phyloP scores from a whole-genome alignment of 2,329 filamentous ascomycete species.

The Tolypocladium inflatum region DNA sequence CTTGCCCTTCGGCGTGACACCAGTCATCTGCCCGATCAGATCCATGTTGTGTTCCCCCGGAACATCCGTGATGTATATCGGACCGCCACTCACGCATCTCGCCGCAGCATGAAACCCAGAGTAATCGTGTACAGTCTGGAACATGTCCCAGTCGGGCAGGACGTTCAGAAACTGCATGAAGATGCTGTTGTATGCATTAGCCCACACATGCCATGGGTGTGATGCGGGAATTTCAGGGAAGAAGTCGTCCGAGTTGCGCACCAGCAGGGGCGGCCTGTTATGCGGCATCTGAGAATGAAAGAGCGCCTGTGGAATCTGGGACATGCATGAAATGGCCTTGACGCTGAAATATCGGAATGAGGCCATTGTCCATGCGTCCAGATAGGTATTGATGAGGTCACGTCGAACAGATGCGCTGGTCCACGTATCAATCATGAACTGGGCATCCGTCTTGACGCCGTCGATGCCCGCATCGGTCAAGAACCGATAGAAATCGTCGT shows the following conservation, averaged over 20 bases:
- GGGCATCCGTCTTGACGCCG: slow-evolving; percentile 85
- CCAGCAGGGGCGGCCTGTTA: slow-evolving; percentile 63
- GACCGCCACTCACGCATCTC: slow-evolving; percentile 80
- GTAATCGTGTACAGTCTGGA: slow-evolving; percentile 56
- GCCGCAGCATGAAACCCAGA: slow-evolving; percentile 83
- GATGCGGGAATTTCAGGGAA: slow-evolving; percentile 73
- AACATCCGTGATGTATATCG: slow-evolving; percentile 87
- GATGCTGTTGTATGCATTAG: slow-evolving; percentile 82
- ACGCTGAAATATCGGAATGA: slow-evolving; percentile 69
- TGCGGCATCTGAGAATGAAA: slow-evolving; percentile 75
- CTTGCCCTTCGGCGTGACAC: slow-evolving; percentile 57
- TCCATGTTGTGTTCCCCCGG: slow-evolving; percentile 71
- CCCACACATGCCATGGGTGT: slow-evolving; percentile 92
- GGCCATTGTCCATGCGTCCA: slow-evolving; percentile 77
- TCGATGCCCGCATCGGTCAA: slow-evolving; percentile 66
- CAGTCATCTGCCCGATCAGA: slow-evolving; percentile 75
- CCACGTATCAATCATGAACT: slow-evolving; percentile 79
- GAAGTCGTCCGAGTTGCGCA: slow-evolving; percentile 87
- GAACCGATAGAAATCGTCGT: slow-evolving; percentile 86
- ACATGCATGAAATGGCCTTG: slow-evolving; percentile 89
- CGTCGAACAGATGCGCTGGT: slow-evolving; percentile 59
- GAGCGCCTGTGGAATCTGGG: slow-evolving; percentile 73
- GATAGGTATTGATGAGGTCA: slow-evolving; percentile 63
- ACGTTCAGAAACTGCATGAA: slow-evolving; percentile 79
- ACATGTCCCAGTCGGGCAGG: slow-evolving; percentile 74